Percentiles rank a stretch among this genome's conserved stretches.
phyloP scores from a whole-genome alignment of 805 yeast genomes.

The Ogataea methanolica region DNA sequence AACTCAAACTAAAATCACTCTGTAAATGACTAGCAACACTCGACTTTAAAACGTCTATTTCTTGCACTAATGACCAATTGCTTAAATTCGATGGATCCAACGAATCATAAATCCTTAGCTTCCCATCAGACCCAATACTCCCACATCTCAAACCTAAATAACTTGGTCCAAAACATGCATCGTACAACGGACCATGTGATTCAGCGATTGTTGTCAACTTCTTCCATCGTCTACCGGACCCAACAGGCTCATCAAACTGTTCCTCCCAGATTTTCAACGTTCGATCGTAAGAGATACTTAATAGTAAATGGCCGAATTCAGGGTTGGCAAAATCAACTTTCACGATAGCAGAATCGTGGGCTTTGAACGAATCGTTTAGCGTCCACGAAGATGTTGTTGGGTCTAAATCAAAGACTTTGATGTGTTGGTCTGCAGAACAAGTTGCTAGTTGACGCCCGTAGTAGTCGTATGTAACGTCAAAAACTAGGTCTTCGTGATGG shows the following conservation, averaged over 20 bases:
- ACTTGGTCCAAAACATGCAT: constrained; percentile 83
- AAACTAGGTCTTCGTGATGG: constrained; percentile 90
- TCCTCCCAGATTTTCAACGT: constrained; percentile 92
- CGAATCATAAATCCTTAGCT: constrained; percentile 79
- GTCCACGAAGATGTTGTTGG: constrained; percentile 70
- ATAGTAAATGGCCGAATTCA: constrained; percentile 81
- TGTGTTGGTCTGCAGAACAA: constrained; percentile 90
- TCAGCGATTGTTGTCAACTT: constrained; percentile 75
- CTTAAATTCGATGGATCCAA: constrained; percentile 84
- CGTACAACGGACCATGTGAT: constrained; percentile 83
- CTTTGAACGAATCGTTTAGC: constrained; percentile 86
- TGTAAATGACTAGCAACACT: constrained; percentile 81
- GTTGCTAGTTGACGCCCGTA: constrained; percentile 92
- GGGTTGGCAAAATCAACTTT: constrained; percentile 92
- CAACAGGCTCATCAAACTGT: constrained; percentile 66
- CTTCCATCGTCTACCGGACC: constrained; percentile 83
- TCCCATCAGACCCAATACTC: constrained; percentile 86
- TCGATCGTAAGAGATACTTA: constrained; percentile 86
- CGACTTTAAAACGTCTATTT: constrained; percentile 57
- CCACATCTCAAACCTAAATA: constrained; percentile 80
- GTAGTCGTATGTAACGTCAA: constrained; percentile 87
- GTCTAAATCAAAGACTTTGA: constrained; percentile 81
- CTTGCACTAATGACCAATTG: constrained; percentile 75
- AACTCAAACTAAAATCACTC: constrained; percentile 77
- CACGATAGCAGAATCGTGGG: constrained; percentile 86